Evolutionary conservation across 169 alveolate genomes (phyloP), one percentile per base, ranked within the genome.

Genomic region (Cryptosporidium viatorum): DNA sequence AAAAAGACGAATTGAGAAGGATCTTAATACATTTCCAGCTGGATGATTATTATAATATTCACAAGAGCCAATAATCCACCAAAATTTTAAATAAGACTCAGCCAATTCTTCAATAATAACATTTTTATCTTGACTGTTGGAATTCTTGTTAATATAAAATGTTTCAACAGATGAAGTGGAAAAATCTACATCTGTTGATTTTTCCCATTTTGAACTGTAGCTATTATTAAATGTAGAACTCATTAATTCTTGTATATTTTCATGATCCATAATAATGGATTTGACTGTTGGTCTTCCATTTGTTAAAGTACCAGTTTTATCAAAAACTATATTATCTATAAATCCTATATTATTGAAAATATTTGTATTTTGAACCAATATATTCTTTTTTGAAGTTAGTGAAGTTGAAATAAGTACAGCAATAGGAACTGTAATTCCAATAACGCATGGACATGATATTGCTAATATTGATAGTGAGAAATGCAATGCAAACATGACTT

Each of bases 11-110:
- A 80, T 80, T 23, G 89, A 59, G 12, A 43, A 80, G 5, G 89
- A 80, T 23, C 18, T 59, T 31, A 80, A 65, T 26, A 65, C 80
- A 43, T 59, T 80, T n/a, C 89, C 89, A n/a, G 68, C 37, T 12
- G 89, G 89, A 65, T 80, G 89, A 29, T 65, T 80, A 21, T 65
- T 80, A 33, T 60, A 62, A 26, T 80, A 80, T 48, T 80, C 89
- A 12, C 80, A 59, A 48, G 69, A 62, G 2, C 89, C 89, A 12
- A 80, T 80, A n/a, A 80, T 59, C 89, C 89, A 80, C 89, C 89
- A 80, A n/a, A 80, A 80, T 45, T 43, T 80, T 12, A 62, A 37
- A 65, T 60, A 59, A n/a, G 80, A 80, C 9, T 80, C 67, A 8
- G 18, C 7, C 16, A 62, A n/a, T 48, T 59, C 75, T 26, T 45